Evolutionary conservation across 2,329 filamentous ascomycete species (phyloP).

Genomic region (Ascochyta fabae): DNA sequence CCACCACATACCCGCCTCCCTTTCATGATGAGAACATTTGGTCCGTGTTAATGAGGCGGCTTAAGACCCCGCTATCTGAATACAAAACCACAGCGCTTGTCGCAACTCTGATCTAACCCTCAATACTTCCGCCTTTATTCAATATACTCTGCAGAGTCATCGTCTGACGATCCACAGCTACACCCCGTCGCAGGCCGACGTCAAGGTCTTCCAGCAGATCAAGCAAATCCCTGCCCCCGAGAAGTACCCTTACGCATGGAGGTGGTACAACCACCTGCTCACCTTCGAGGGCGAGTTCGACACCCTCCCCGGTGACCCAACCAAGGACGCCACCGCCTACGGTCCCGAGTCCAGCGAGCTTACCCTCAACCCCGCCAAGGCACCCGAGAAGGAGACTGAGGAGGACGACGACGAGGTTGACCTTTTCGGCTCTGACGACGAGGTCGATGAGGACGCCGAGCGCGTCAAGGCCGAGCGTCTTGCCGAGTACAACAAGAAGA

Average conservation of each 20-base stretch:
- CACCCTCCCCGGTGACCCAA: conserved; percentile 86
- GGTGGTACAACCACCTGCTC: conserved; percentile 99
- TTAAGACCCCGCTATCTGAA: conserved; percentile 89
- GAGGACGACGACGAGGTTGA: conserved; percentile 78
- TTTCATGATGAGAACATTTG: conserved; percentile 83
- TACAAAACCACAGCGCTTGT: conserved; percentile 74
- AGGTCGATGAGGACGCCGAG: conserved; percentile 71
- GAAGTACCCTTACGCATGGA: conserved; percentile 92
- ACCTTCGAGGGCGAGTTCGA: conserved; percentile 92
- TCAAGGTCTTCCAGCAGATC: conserved; percentile 91
- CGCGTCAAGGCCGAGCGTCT: conserved; percentile 86
- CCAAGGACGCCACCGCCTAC: conserved; percentile 87
- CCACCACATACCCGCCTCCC: conserved; percentile 39
- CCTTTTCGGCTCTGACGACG: conserved; percentile 87
- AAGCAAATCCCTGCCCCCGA: conserved; percentile 74
- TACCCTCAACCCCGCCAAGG: conserved; percentile 85
- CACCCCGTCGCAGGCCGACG: conserved; percentile 89
- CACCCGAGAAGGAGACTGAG: conserved; percentile 67
- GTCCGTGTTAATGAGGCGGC: conserved; percentile 95
- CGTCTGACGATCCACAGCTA: conserved; percentile 55
- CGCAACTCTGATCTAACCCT: conserved; percentile 70
- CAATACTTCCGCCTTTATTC: conserved; percentile 21
- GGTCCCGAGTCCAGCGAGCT: conserved; percentile 82
- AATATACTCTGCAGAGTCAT: conserved; percentile 22
- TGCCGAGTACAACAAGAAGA: conserved; percentile 95